Conservation (phyloP, 148 eudicot species). For the Persicaria tinctoria region DNA sequence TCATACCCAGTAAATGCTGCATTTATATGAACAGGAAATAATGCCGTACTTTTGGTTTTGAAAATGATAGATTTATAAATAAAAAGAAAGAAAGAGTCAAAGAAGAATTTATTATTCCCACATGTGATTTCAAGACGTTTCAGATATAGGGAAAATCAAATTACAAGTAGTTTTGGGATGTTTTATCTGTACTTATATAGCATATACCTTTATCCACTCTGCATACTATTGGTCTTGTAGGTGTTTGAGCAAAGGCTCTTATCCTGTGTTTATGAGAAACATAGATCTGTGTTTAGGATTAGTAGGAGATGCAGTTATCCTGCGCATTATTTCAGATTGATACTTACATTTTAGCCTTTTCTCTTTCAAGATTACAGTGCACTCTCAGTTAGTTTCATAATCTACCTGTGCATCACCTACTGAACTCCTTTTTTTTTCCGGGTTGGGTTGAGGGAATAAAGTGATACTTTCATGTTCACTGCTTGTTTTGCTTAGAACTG, state of each 20-base stretch:
- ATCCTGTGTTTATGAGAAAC: neutral
- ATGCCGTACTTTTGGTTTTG: neutral
- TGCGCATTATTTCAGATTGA: neutral
- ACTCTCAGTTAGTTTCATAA: neutral
- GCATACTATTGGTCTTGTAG: neutral
- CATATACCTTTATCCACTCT: neutral
- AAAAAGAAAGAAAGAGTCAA: too few species aligned
- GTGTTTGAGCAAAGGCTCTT: neutral
- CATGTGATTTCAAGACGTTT: neutral
- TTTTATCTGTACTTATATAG: neutral
- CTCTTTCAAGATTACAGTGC: neutral
- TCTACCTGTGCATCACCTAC: neutral
- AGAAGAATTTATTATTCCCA: neutral
- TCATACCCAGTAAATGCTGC: too few species aligned
- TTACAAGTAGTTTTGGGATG: neutral
- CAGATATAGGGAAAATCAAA: neutral
- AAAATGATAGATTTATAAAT: neutral
- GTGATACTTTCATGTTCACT: neutral
- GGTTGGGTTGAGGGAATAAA: too few species aligned
- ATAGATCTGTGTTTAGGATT: neutral
- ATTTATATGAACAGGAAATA: neutral
- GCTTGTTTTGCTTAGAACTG: slow-evolving; percentile 1
- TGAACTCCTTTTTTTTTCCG: neutral
- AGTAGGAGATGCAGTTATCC: neutral
- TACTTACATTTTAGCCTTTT: neutral